Evolutionary conservation across 179 eudicot species (phyloP).

Genomic region (Camellia oleifera): DNA sequence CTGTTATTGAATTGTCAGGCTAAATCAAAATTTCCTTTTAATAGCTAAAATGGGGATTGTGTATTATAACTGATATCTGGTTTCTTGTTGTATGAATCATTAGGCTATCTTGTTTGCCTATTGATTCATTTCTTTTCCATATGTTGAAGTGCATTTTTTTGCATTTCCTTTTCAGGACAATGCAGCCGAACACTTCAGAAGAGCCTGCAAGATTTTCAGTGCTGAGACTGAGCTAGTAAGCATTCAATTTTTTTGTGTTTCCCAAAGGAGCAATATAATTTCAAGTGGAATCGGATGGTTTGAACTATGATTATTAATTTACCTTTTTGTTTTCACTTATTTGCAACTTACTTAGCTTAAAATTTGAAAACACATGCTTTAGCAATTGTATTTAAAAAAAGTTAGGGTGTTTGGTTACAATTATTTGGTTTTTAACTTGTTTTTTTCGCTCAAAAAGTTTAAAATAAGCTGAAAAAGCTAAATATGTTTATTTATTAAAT

Average conservation of each 20-base stretch:
- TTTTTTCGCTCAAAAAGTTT: no score
- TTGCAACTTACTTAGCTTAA: no score
- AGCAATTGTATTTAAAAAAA: no score
- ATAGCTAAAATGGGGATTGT: not conserved
- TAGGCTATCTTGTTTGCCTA: not conserved
- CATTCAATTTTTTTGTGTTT: not conserved
- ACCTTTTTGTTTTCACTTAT: no score
- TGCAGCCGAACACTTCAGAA: slow-evolving; percentile 75
- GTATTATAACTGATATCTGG: not conserved
- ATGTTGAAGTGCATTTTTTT: slow-evolving; percentile 9
- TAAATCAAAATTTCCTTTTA: not conserved
- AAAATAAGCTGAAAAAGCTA: no score
- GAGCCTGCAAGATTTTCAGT: slow-evolving; percentile 94
- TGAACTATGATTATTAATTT: no score
- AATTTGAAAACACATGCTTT: no score
- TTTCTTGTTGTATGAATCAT: not conserved
- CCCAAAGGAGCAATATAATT: no score
- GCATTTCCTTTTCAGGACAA: slow-evolving; percentile 60
- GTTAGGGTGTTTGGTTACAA: no score
- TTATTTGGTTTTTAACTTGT: no score
- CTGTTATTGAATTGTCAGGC: not conserved
- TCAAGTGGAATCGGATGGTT: not conserved
- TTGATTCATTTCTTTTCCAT: slow-evolving; percentile 9
- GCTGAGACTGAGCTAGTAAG: slow-evolving; percentile 77
- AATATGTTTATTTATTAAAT: not conserved